phyloP scores from a whole-genome alignment of 345 rosid species.

The Theobroma cacao region DNA sequence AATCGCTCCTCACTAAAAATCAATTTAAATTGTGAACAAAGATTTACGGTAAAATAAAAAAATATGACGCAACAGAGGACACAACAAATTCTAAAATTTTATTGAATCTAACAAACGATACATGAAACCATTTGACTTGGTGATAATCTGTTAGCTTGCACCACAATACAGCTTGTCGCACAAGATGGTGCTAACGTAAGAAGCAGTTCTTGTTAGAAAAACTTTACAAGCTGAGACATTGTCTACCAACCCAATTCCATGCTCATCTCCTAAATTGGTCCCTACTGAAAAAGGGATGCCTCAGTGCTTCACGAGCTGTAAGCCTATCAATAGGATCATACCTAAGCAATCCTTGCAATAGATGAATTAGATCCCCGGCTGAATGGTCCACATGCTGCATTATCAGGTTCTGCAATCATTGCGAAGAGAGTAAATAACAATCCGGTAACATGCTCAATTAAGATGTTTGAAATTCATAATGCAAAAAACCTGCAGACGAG shows the following conservation, averaged over 20 bases:
- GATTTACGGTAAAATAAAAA: no score
- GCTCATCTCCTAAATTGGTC: slow-evolving; percentile 18
- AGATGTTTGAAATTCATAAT: background rate
- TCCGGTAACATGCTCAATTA: background rate
- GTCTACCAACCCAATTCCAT: background rate
- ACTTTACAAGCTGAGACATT: background rate
- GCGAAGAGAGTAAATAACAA: background rate
- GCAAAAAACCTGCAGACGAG: slow-evolving; percentile 49
- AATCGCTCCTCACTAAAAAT: no score
- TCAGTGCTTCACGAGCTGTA: slow-evolving; percentile 66
- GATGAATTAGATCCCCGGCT: slow-evolving; percentile 72
- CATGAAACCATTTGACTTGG: background rate
- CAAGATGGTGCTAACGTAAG: background rate
- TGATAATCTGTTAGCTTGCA: background rate
- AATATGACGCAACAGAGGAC: no score
- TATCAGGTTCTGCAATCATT: slow-evolving; percentile 52
- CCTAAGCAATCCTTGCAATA: slow-evolving; percentile 66
- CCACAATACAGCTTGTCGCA: background rate
- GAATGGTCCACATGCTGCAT: slow-evolving; percentile 91
- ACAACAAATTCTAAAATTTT: no score
- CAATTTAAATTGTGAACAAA: no score
- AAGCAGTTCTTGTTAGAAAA: background rate
- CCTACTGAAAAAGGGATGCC: slow-evolving; percentile 77
- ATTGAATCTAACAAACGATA: background rate
- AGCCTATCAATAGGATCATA: slow-evolving; percentile 67